Evolutionary conservation across 441 rosid species (phyloP).

Genomic region (Mallotus japonicus): DNA sequence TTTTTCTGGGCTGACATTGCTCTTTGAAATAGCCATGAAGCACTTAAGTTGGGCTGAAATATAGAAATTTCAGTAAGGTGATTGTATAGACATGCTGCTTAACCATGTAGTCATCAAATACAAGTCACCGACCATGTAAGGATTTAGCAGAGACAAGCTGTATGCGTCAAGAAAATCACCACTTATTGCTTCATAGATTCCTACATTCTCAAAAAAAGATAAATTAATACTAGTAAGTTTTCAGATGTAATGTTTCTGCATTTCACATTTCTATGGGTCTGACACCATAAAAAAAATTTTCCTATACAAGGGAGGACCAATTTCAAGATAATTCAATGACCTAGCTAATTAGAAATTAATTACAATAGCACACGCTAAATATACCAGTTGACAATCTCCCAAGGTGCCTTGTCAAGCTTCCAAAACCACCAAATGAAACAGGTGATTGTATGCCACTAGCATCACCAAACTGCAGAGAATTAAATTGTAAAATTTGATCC

Average conservation of each 20-base stretch:
- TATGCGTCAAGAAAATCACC: conserved; percentile 70
- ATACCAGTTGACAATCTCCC: conserved; percentile 82
- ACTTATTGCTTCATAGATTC: conserved; percentile 71
- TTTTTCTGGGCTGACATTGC: conserved; percentile 90
- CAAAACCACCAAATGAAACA: conserved; percentile 99
- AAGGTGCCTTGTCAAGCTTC: conserved; percentile 95
- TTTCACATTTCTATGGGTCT: neutral
- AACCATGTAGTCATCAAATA: conserved; percentile 16
- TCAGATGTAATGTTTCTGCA: neutral
- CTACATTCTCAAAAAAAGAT: conserved; percentile 35
- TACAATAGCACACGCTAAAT: neutral
- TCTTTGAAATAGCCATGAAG: conserved; percentile 92
- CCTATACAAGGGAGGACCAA: neutral
- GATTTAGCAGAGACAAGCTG: conserved; percentile 86
- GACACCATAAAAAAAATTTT: neutral
- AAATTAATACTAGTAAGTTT: conserved; percentile 7
- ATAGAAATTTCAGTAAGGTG: conserved; percentile 26
- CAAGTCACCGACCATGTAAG: conserved; percentile 71
- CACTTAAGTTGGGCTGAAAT: conserved; percentile 80
- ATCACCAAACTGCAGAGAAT: conserved; percentile 80
- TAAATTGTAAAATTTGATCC: conserved; percentile 24
- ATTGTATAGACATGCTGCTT: conserved; percentile 4
- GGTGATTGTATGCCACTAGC: conserved; percentile 99
- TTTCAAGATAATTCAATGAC: neutral
- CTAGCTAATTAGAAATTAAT: neutral